Conservation (phyloP, 1,139 yeast species). For the Suhomyces coccinellae region DNA sequence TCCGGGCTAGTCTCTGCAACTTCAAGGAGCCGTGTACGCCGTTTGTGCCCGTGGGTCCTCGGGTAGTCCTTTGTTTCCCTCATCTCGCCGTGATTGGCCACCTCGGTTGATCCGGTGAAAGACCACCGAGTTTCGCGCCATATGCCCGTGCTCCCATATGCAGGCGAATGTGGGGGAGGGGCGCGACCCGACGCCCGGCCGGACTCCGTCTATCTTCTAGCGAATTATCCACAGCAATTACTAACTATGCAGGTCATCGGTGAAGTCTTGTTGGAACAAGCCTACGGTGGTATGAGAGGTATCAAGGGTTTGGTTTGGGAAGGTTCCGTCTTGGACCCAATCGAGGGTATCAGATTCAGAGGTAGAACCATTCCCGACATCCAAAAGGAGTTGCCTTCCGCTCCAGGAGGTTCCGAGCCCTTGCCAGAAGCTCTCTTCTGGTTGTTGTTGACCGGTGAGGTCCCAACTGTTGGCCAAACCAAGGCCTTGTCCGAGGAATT, state of each 20-base stretch:
- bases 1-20: too few relatives aligned
- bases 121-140: slow-evolving; percentile 2
- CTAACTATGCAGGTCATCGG: slow-evolving; percentile 59
- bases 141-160: background rate
- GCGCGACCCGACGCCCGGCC: slow-evolving; percentile 4
- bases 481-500: slow-evolving; percentile 76
- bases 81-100: background rate
- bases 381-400: slow-evolving; percentile 90
- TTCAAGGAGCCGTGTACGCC: too few relatives aligned
- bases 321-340: slow-evolving; percentile 97
- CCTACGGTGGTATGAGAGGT: slow-evolving; percentile 99
- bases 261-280: slow-evolving; percentile 92
- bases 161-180: slow-evolving; percentile 14
- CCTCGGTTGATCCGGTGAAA: slow-evolving; percentile 7
- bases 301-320: slow-evolving; percentile 98
- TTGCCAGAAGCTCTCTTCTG: slow-evolving; percentile 92
- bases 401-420: slow-evolving; percentile 82
- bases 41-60: too few relatives aligned
- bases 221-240: background rate
- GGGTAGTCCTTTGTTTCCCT: background rate
- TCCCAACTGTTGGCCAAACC: slow-evolving; percentile 77
- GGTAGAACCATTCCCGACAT: slow-evolving; percentile 97
- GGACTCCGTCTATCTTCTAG: background rate
- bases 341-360: slow-evolving; percentile 98
- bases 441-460: slow-evolving; percentile 88